These are phyloP conservation scores for Clohesyomyces aquaticus DNA, from an alignment of 495 filamentous ascomycete species.

Conservation along the genomic window DNA sequence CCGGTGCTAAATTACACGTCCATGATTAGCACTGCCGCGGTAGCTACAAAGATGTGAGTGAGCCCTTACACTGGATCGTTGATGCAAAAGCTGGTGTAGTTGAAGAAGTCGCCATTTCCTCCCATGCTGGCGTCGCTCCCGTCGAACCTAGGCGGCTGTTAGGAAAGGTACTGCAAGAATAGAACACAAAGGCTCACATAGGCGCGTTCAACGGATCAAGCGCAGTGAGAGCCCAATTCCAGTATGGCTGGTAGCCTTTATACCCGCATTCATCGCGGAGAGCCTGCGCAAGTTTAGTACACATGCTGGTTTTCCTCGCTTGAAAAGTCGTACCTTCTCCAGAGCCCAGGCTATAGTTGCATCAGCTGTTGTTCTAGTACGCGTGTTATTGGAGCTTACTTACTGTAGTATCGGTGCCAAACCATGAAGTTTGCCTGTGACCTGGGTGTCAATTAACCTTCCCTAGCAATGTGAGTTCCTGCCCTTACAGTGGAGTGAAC, in stretches of 20 bases:
- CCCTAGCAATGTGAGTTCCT: too few species aligned
- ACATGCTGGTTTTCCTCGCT: too few species aligned
- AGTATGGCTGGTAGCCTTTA: slow-evolving; percentile 14
- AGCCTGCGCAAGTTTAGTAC: too few species aligned
- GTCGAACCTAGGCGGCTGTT: too few species aligned
- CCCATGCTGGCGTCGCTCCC: background rate
- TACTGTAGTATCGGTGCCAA: slow-evolving; percentile 15
- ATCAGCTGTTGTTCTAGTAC: background rate
- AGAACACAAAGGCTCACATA: too few species aligned
- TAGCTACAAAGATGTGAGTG: too few species aligned
- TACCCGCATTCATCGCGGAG: slow-evolving; percentile 17
- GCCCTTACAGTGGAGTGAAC: too few species aligned
- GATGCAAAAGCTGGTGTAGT: slow-evolving; percentile 1
- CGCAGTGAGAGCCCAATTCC: background rate
- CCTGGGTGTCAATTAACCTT: too few species aligned
- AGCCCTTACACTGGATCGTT: background rate
- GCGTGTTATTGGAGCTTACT: background rate
- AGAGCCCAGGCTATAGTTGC: background rate
- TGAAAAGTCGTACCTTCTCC: too few species aligned
- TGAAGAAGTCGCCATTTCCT: slow-evolving; percentile 14
- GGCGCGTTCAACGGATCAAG: background rate
- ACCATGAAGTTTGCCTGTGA: slow-evolving; percentile 6
- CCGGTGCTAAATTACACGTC: too few species aligned
- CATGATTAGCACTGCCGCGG: too few species aligned
- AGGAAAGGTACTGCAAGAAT: too few species aligned